Conservation (phyloP, 1,139 yeast species). For the Sugiyamaella novakii region DNA sequence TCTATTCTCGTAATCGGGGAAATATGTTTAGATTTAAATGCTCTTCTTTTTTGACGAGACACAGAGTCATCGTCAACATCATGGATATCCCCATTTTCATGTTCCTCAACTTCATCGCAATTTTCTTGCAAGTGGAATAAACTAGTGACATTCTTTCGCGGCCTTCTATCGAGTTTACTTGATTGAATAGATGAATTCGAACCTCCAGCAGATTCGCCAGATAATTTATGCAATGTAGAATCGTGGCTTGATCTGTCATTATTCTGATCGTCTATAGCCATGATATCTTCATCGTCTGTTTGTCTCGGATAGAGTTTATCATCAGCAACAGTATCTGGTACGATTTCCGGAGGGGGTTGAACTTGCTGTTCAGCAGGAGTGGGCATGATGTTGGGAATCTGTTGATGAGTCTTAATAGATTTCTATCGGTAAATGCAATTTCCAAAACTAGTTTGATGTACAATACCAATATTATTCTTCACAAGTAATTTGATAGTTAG, state of each 20-base stretch:
- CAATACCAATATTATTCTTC: too few species aligned
- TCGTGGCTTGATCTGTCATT: background rate
- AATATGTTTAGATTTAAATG: constrained; percentile 6
- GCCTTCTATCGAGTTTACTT: background rate
- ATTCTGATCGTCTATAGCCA: constrained; percentile 11
- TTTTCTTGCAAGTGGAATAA: background rate
- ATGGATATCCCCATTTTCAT: background rate
- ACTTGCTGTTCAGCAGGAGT: constrained; percentile 14
- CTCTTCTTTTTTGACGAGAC: background rate
- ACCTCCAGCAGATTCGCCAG: background rate
- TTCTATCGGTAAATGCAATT: too few species aligned
- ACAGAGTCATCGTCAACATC: background rate
- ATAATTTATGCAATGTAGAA: background rate
- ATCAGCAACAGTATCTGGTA: constrained; percentile 16
- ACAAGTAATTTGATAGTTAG: too few species aligned
- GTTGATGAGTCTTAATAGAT: background rate
- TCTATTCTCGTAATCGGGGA: constrained; percentile 24
- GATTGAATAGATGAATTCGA: background rate
- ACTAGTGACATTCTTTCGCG: background rate
- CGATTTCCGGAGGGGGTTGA: constrained; percentile 6
- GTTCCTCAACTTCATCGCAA: constrained; percentile 1
- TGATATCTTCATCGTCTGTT: constrained; percentile 3
- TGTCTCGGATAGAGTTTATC: constrained; percentile 12
- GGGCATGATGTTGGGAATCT: constrained; percentile 7
- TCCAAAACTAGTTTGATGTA: too few species aligned